Evolutionary conservation across 352 stramenopile genomes (phyloP).

Genomic region (Stramenopiles sp.): DNA sequence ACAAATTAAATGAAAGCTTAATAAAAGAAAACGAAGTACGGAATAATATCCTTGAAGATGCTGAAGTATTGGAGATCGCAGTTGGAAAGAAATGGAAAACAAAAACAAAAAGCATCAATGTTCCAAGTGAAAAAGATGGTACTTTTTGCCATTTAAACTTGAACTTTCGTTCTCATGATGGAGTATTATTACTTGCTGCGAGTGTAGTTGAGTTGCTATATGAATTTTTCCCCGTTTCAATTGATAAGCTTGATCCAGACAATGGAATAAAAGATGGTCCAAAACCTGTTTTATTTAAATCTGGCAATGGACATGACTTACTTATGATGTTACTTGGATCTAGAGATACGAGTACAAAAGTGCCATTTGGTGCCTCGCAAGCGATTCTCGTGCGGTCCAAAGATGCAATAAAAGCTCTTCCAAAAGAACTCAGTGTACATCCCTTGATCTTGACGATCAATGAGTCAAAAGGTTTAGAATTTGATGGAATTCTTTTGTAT

Average conservation of each 20-base stretch:
- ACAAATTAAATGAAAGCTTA: too few species aligned
- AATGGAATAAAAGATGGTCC: conserved; percentile 20
- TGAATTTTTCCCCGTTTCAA: conserved; percentile 19
- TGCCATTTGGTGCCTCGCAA: conserved; percentile 29
- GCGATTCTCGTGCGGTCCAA: conserved; percentile 25
- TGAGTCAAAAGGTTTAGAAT: conserved; percentile 27
- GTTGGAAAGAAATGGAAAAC: conserved; percentile 19
- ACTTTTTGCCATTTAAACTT: too few species aligned
- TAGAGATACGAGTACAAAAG: conserved; percentile 19
- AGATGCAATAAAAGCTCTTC: conserved; percentile 20
- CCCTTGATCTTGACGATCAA: conserved; percentile 19
- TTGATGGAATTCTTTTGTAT: conserved; percentile 26
- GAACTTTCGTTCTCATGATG: conserved; percentile 27
- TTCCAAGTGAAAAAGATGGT: too few species aligned
- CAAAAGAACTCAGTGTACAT: conserved; percentile 25
- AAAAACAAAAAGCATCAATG: conserved; percentile 21
- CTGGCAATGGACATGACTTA: conserved; percentile 18
- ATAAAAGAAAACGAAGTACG: too few species aligned
- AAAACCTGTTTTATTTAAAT: conserved; percentile 22
- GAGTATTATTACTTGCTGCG: conserved; percentile 23
- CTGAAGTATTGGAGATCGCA: too few species aligned
- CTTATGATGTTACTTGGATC: conserved; percentile 22
- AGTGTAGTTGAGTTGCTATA: conserved; percentile 24
- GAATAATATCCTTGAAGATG: too few species aligned
- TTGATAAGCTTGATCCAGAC: conserved; percentile 24